A percentile compares a stretch with the other conserved stretches of the same genome.
Evolutionary conservation across 352 stramenopile species (phyloP).

Genomic region (Phytophthora meadii): DNA sequence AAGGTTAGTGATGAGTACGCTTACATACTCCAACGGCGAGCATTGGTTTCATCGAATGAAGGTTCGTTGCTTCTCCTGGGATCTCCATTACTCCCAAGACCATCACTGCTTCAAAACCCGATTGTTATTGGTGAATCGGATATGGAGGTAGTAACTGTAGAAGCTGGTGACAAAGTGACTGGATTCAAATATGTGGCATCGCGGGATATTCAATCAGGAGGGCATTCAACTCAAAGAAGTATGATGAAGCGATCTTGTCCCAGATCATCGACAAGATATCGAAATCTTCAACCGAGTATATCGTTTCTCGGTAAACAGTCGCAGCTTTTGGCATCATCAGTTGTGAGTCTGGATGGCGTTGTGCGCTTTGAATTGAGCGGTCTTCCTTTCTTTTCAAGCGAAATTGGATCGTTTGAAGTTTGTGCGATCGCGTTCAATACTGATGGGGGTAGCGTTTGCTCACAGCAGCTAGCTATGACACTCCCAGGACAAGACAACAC

Average conservation of each 20-base stretch:
- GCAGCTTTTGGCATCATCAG: conserved; percentile 23
- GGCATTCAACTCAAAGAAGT: background rate
- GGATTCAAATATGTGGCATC: conserved; percentile 31
- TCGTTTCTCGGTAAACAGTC: conserved; percentile 39
- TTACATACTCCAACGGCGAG: conserved; percentile 72
- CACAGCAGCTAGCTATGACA: conserved; percentile 32
- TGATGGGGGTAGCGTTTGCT: conserved; percentile 25
- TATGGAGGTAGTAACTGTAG: conserved; percentile 54
- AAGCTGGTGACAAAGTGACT: conserved; percentile 44
- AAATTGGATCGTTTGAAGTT: conserved; percentile 43
- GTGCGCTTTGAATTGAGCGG: conserved; percentile 29
- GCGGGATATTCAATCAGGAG: conserved; percentile 16
- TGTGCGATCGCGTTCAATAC: conserved; percentile 40
- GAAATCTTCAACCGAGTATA: conserved; percentile 30
- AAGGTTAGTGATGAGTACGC: conserved; percentile 77
- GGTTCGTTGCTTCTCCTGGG: conserved; percentile 33
- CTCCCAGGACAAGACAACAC: conserved; percentile 9
- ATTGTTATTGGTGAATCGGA: conserved; percentile 49
- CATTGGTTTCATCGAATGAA: conserved; percentile 30
- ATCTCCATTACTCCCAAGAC: conserved; percentile 46
- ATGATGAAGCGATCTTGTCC: background rate
- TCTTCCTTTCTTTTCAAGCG: conserved; percentile 17
- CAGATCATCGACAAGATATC: background rate
- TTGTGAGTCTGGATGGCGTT: conserved; percentile 23
- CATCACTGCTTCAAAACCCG: conserved; percentile 64